Evolutionary conservation across 1,284 basidiomycete genomes (phyloP), one percentile per base, ranked within the genome.

Genomic region (Rhodofomes roseus): DNA sequence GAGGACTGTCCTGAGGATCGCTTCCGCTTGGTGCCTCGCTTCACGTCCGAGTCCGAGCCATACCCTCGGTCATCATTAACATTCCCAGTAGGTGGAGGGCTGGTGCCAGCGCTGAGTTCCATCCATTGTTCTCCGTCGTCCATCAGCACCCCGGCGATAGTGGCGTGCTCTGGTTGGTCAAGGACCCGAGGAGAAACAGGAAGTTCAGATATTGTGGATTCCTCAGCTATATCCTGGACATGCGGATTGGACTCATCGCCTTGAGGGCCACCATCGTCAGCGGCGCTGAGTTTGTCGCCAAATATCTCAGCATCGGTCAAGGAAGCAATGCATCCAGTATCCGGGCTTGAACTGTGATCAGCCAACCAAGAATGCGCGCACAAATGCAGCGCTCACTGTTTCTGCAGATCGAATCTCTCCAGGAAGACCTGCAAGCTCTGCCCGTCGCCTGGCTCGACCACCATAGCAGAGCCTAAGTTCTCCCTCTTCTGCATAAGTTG

Each of bases 401-500:
- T 74, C 44, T 71, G 64, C 54, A 88, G 68, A 68, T 85, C 80
- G 65, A 82, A 83, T 65, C 76, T 76, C 51, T 79, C 76, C 60
- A 87, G 65, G 69, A 87, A 89, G 40, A 68, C 66, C 50, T 75
- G 73, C 22, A 85, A 60, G 25, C 74, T 79, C 34, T 76, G 77
- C 40, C 79, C 79, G 40, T 79, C 74, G 23, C 77, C 75, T 50
- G 76, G 71, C 22, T 78, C 68, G 5, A 63, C 56, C n/a, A 70
- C 63, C 44, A 81, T 65, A 39, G 79, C 65, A 36, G 73, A 61
- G 16, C 79, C 80, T 41, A 78, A 64, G 60, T 75, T 74, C 56
- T 81, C 75, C 65, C 81, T 80, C 63, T 77, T 76, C 60, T 77
- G 79, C 44, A 88, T 78, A 74, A 90, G 80, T 55, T 75, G 72